Evolutionary conservation across 2,329 filamentous ascomycete genomes (phyloP).

Genomic region (Phoma sp.): DNA sequence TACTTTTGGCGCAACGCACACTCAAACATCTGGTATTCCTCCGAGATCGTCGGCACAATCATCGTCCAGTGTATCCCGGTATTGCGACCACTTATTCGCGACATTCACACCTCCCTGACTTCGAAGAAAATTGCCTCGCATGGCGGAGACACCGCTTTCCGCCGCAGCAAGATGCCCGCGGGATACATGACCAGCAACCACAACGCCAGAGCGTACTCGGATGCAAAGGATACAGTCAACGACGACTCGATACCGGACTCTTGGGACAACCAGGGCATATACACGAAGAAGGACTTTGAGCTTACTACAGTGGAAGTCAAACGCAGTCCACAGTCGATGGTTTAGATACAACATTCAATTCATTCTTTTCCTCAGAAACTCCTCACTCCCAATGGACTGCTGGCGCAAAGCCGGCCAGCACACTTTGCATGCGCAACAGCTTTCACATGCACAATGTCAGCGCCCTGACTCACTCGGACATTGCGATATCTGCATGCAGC

Average conservation of each 20-base stretch:
- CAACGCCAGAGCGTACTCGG: slow-evolving; percentile 30
- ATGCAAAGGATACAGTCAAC: slow-evolving; percentile 23
- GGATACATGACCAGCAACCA: slow-evolving; percentile 19
- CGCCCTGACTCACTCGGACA: neutral
- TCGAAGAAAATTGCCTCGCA: slow-evolving; percentile 41
- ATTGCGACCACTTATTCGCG: slow-evolving; percentile 57
- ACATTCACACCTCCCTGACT: slow-evolving; percentile 51
- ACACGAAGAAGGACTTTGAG: slow-evolving; percentile 35
- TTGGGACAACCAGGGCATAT: slow-evolving; percentile 37
- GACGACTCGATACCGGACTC: slow-evolving; percentile 26
- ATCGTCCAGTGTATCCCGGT: slow-evolving; percentile 64
- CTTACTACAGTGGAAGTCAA: slow-evolving; percentile 28
- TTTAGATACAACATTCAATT: slow-evolving; percentile 12
- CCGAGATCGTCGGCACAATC: slow-evolving; percentile 62
- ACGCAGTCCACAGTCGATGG: slow-evolving; percentile 13
- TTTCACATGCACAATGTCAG: neutral
- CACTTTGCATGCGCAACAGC: neutral
- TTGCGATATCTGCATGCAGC: neutral
- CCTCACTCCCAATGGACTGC: neutral
- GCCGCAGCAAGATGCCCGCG: slow-evolving; percentile 25
- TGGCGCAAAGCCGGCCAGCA: neutral
- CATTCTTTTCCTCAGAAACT: neutral
- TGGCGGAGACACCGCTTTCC: slow-evolving; percentile 10
- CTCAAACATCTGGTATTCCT: slow-evolving; percentile 60
- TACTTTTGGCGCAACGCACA: slow-evolving; percentile 60